Conservation (phyloP, 2,329 filamentous ascomycete species). For the Arthrobotrys conoides region DNA sequence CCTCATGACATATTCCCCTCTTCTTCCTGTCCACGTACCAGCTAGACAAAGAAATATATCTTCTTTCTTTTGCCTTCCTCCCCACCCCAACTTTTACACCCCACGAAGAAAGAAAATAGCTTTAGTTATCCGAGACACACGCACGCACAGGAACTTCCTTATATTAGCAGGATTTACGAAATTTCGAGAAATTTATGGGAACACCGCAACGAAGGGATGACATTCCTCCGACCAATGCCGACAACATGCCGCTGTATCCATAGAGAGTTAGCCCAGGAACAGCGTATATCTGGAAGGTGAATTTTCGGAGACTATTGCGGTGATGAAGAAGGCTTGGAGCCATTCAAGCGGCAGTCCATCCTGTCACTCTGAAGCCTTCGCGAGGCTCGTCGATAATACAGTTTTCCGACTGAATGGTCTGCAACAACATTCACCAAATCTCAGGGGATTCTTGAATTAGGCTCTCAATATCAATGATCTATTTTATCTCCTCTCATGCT, state of each 20-base stretch:
- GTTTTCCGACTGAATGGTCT: too few species aligned
- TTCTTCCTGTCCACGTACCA: neutral
- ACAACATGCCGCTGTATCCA: neutral
- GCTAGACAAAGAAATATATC: slow-evolving; percentile 10
- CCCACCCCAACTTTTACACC: slow-evolving; percentile 12
- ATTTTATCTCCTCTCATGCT: too few species aligned
- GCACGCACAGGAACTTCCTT: neutral
- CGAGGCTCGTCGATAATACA: too few species aligned
- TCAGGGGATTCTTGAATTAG: too few species aligned
- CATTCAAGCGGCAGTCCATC: neutral
- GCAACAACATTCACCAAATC: too few species aligned
- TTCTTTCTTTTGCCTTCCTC: slow-evolving; percentile 13
- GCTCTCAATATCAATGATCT: too few species aligned
- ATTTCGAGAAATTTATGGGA: neutral
- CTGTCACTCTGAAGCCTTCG: neutral
- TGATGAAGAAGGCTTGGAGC: neutral
- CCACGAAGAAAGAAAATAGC: slow-evolving; percentile 2
- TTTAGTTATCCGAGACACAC: slow-evolving; percentile 1
- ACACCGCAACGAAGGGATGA: neutral
- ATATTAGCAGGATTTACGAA: neutral
- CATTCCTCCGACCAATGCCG: neutral
- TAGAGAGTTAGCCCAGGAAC: too few species aligned
- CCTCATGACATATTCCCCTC: slow-evolving; percentile 4
- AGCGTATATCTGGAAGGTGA: neutral
- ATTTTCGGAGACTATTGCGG: neutral